Base-by-base conservation (phyloP, 2,329 filamentous ascomycete genomes). In the Paracoccidioides lutzii region DNA sequence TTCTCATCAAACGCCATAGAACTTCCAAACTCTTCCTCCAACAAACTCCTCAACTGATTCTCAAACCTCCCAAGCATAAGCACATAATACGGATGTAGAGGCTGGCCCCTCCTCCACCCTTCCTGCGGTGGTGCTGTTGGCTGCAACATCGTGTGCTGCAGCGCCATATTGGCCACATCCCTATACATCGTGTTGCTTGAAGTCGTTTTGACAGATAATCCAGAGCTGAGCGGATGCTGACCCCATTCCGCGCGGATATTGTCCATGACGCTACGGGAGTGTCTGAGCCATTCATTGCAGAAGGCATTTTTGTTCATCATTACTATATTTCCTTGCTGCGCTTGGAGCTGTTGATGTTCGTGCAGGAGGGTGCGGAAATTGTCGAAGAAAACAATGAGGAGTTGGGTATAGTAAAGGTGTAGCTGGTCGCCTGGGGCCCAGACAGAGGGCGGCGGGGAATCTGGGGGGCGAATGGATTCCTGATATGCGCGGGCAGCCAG, bases 191-290 rank as follows among this genome's bases (percentile, higher is more conserved):
- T 61, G 10, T 56, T 43, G n/a, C 4, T 37, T 14, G 56, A 43
- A 14, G 57, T 58, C 9, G 60, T 59, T 49, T 53, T 60, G 44
- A 60, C 28, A 2, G 44, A 52, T n/a, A 43, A 49, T 45, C 40
- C 53, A 15, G 58, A 60, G 14, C 58, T 55, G 8, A 58, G 43
- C 5, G 58, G 55, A 37, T 57, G 44, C 15, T 53, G 37, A 33
- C 53, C 52, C 58, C 60, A 61, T 55, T 59, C 55, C n/a, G 55
- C 52, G 22, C 58, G 55, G 35, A 61, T 57, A n/a, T 60, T 60
- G 33, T 58, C 59, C 42, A 59, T 54, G 42, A 61, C 59, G 50
- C 57, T 61, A 43, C 57, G 54, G 40, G 54, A 41, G 46, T 61
- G 59, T 22, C 44, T 54, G 33, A 59, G 46, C 55, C 57, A 61